Base-by-base conservation (phyloP, 768 basidiomycete species). In the Pisolithus microcarpus region DNA sequence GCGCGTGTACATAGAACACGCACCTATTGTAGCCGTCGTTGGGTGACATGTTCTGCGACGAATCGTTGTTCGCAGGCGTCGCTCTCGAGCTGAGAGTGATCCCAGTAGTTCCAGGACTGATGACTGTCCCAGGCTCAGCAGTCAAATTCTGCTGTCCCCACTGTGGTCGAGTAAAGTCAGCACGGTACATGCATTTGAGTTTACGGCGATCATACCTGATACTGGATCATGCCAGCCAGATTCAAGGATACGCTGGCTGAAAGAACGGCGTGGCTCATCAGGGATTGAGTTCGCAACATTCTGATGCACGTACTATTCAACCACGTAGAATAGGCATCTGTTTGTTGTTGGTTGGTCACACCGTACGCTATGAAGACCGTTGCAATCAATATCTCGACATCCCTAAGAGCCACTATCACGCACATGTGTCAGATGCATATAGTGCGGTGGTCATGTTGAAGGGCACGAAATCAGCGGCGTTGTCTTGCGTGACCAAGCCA, bases 21-120 rank as follows among this genome's bases (percentile, higher is more conserved):
- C 40, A 69, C 67, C 43, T 68, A 37, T 71, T 70, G 58, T 85
- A 85, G 61, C 84, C 84, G 65, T 85, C 84, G 50, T 82, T 79
- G 26, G 84, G 84, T 3, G 81, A 80, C 18, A 70, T 47, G 7
- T 26, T 5, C 5, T 77, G 79, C 5, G 75, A 75, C 19, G 65
- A 63, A 40, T 65, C 64, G 15, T 58, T 58, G 24, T 52, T 65
- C 6, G 64, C 52, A 30, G 63, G 56, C 0, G 72, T 76, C 7
- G 68, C 66, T 40, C 62, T 65, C n/a, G 59, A 55, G 24, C 57
- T 54, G 0, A 71, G 59, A 7, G 64, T 63, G 26, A 64, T 59
- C 8, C 63, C 63, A 8, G 66, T 62, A 30, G 61, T 50, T 24
- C 47, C 57, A 23, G 65, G 53, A 24, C 67, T 64, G 45, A 84